A percentile compares a stretch with the other conserved stretches of the same genome.
Evolutionary conservation across 1,284 basidiomycete species (phyloP).

Genomic region (Malassezia cuniculi): DNA sequence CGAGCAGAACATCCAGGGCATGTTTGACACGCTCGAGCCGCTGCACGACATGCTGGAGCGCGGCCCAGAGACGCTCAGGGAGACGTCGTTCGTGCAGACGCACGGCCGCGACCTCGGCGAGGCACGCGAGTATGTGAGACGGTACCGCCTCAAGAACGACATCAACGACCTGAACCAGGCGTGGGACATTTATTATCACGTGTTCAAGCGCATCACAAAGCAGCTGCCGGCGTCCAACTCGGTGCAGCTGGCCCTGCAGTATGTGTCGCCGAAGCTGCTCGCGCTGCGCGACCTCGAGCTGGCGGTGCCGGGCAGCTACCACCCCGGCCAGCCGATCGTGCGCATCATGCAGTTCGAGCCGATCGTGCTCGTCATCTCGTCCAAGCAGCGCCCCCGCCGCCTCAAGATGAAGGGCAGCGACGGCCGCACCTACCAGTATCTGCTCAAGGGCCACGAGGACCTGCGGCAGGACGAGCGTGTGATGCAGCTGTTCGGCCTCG

Average conservation of each 20-base stretch:
- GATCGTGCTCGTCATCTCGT: slow-evolving; percentile 63
- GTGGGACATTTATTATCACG: slow-evolving; percentile 97
- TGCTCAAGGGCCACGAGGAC: slow-evolving; percentile 96
- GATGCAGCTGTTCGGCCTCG: slow-evolving; percentile 95
- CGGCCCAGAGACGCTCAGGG: slow-evolving; percentile 90
- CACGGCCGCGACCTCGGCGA: slow-evolving; percentile 87
- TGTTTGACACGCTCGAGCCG: slow-evolving; percentile 89
- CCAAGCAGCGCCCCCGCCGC: slow-evolving; percentile 92
- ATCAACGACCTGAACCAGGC: slow-evolving; percentile 80
- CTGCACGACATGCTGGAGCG: slow-evolving; percentile 84
- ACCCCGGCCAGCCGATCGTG: slow-evolving; percentile 72
- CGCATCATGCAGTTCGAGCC: slow-evolving; percentile 59
- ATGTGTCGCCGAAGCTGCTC: slow-evolving; percentile 84
- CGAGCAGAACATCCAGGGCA: slow-evolving; percentile 94
- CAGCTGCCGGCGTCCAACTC: slow-evolving; percentile 78
- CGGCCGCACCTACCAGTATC: slow-evolving; percentile 82
- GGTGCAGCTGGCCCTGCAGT: slow-evolving; percentile 71
- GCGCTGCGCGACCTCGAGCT: slow-evolving; percentile 80
- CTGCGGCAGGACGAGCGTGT: slow-evolving; percentile 96
- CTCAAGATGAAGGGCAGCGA: slow-evolving; percentile 80
- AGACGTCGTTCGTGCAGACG: slow-evolving; percentile 87
- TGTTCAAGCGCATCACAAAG: slow-evolving; percentile 93
- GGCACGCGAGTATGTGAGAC: slow-evolving; percentile 78
- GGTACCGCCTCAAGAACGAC: slow-evolving; percentile 77
- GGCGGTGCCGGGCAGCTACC: slow-evolving; percentile 92